phyloP scores from a whole-genome alignment of 352 stramenopile species.

The Chrysophaeum taylorii region DNA sequence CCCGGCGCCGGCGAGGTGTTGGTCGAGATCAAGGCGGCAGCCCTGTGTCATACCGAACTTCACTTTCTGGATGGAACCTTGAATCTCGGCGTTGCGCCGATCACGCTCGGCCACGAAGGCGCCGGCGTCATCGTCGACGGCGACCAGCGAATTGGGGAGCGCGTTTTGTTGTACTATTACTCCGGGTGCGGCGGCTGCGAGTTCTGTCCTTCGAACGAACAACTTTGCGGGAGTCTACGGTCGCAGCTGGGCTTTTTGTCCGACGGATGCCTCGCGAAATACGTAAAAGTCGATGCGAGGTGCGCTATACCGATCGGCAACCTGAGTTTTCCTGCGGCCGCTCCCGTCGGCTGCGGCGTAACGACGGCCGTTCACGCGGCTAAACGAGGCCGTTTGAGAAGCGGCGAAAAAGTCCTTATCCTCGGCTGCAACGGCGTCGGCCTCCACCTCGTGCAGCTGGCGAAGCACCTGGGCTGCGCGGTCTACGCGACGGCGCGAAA shows the following conservation, averaged over 20 bases:
- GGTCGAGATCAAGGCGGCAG: not conserved
- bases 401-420: not conserved
- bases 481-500: slow-evolving; percentile 10
- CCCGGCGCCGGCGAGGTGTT: slow-evolving; percentile 3
- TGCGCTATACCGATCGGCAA: not conserved
- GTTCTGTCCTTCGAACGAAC: not conserved
- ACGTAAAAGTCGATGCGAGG: not conserved
- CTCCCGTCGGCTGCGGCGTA: slow-evolving; percentile 12
- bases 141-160: slow-evolving; percentile 6
- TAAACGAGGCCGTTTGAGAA: slow-evolving; percentile 14
- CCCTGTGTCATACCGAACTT: slow-evolving; percentile 6
- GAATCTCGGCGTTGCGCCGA: slow-evolving; percentile 14
- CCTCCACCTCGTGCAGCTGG: slow-evolving; percentile 13
- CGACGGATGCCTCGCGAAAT: slow-evolving; percentile 10
- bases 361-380: slow-evolving; percentile 22
- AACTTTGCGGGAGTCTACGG: not conserved
- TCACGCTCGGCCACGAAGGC: slow-evolving; percentile 12
- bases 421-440: slow-evolving; percentile 13
- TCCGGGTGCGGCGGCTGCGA: slow-evolving; percentile 11
- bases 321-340: not conserved
- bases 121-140: slow-evolving; percentile 2
- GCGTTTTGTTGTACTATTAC: slow-evolving; percentile 14
- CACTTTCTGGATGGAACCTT: slow-evolving; percentile 14
- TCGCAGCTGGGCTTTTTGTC: slow-evolving; percentile 7
- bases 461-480: slow-evolving; percentile 12